Evolutionary conservation across 1,139 yeast genomes (phyloP).

Genomic region (Yamadazyma triangularis): DNA sequence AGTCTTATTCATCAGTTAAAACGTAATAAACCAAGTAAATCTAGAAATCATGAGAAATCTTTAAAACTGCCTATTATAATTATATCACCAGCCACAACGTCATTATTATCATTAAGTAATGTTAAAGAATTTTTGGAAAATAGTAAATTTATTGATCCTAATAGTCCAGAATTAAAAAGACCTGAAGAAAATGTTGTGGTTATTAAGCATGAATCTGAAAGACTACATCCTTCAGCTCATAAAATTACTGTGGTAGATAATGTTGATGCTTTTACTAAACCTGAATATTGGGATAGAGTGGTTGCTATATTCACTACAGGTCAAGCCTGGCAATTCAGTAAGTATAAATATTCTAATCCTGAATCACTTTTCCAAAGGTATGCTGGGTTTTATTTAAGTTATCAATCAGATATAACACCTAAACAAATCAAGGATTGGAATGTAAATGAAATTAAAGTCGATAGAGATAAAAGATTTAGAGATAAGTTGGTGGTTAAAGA

Average conservation of each 20-base stretch:
- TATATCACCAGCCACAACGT: constrained; percentile 92
- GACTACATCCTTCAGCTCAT: constrained; percentile 49
- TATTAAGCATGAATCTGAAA: constrained; percentile 53
- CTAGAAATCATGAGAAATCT: constrained; percentile 12
- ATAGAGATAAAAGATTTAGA: constrained; percentile 78
- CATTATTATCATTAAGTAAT: constrained; percentile 75
- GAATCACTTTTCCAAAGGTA: constrained; percentile 75
- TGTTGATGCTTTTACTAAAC: constrained; percentile 83
- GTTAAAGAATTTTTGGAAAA: constrained; percentile 78
- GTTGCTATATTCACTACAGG: constrained; percentile 96
- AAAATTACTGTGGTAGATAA: constrained; percentile 81
- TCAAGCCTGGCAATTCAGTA: constrained; percentile 93
- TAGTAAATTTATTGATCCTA: constrained; percentile 66
- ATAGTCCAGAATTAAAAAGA: constrained; percentile 25
- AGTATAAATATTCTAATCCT: constrained; percentile 81
- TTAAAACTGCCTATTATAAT: constrained; percentile 85
- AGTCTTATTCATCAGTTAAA: constrained; percentile 56
- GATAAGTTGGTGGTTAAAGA: constrained; percentile 83
- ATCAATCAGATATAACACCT: constrained; percentile 78
- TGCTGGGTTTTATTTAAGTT: constrained; percentile 76
- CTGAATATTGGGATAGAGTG: constrained; percentile 96
- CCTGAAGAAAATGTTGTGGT: constrained; percentile 41
- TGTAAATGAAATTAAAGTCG: constrained; percentile 71
- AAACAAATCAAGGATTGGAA: constrained; percentile 80
- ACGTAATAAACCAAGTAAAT: constrained; percentile 24